Evolutionary conservation across 2,329 filamentous ascomycete species (phyloP).

Genomic region (Geosmithia morbida): DNA sequence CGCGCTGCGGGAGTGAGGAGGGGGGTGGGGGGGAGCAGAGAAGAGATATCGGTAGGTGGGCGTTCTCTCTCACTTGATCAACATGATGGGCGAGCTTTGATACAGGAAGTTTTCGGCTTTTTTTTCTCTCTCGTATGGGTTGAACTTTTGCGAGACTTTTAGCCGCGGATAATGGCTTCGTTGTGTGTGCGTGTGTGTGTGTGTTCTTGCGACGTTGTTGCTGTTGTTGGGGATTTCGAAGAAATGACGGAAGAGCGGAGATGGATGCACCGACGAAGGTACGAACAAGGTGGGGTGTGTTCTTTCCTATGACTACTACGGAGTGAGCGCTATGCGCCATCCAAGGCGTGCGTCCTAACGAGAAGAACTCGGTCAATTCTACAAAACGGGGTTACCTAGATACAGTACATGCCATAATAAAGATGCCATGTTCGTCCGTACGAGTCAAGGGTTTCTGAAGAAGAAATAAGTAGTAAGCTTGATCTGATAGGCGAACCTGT

Average conservation of each 20-base stretch:
- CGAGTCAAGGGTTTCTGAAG: too few species aligned
- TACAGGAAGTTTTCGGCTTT: too few species aligned
- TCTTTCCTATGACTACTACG: neutral
- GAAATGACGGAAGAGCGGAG: neutral
- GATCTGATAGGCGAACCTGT: too few species aligned
- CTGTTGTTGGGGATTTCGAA: neutral
- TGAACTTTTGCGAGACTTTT: too few species aligned
- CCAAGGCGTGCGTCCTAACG: too few species aligned
- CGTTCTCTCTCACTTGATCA: slow-evolving; percentile 32
- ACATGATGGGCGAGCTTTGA: slow-evolving; percentile 19
- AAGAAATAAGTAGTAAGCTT: too few species aligned
- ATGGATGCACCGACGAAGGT: neutral
- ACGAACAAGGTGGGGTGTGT: neutral
- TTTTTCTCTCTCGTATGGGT: too few species aligned
- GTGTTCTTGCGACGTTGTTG: too few species aligned
- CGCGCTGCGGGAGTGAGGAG: neutral
- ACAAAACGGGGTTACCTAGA: too few species aligned
- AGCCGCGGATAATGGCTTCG: neutral
- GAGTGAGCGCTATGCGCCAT: neutral
- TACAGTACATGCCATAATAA: too few species aligned
- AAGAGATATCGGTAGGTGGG: neutral
- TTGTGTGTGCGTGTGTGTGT: neutral
- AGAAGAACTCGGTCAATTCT: too few species aligned
- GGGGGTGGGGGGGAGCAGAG: neutral
- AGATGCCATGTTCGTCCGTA: too few species aligned